Percentiles rank a stretch among this genome's conserved stretches.
These are phyloP conservation scores for Talaromyces proteolyticus DNA, from an alignment of 495 filamentous ascomycete species.

Conservation along the genomic window DNA sequence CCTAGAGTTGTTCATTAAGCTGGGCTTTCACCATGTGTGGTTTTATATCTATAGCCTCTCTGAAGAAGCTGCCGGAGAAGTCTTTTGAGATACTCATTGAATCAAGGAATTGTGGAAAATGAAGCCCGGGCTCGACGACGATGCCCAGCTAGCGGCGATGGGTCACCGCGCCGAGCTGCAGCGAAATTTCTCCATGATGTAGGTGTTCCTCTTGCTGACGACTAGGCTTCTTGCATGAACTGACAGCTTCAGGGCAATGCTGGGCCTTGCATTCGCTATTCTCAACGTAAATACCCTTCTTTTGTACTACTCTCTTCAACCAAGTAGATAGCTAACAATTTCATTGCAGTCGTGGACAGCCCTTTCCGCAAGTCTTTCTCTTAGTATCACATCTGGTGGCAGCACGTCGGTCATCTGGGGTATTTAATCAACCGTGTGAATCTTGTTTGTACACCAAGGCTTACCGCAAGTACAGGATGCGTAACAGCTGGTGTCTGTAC, in stretches of 20 bases:
- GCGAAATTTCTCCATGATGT: slow-evolving; percentile 46
- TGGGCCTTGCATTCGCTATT: slow-evolving; percentile 49
- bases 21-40: no score
- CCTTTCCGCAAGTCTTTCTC: slow-evolving; percentile 40
- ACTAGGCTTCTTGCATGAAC: neutral
- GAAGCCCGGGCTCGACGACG: slow-evolving; percentile 20
- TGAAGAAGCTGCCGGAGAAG: no score
- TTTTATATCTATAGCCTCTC: no score
- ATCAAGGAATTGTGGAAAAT: no score
- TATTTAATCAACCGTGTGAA: slow-evolving; percentile 8
- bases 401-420: slow-evolving; percentile 45
- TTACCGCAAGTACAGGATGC: slow-evolving; percentile 34
- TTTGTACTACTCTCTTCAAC: neutral
- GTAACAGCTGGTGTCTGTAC: slow-evolving; percentile 67
- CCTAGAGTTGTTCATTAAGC: no score
- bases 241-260: slow-evolving; percentile 32
- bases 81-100: no score
- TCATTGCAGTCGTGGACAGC: slow-evolving; percentile 41
- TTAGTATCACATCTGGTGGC: slow-evolving; percentile 44
- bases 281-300: slow-evolving; percentile 31
- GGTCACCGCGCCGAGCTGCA: slow-evolving; percentile 61
- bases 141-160: slow-evolving; percentile 53
- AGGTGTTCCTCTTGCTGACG: slow-evolving; percentile 8
- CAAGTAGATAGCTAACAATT: slow-evolving; percentile 10
- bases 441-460: no score